phyloP scores from a whole-genome alignment of 768 basidiomycete genomes.

The Tylopilus sp. region DNA sequence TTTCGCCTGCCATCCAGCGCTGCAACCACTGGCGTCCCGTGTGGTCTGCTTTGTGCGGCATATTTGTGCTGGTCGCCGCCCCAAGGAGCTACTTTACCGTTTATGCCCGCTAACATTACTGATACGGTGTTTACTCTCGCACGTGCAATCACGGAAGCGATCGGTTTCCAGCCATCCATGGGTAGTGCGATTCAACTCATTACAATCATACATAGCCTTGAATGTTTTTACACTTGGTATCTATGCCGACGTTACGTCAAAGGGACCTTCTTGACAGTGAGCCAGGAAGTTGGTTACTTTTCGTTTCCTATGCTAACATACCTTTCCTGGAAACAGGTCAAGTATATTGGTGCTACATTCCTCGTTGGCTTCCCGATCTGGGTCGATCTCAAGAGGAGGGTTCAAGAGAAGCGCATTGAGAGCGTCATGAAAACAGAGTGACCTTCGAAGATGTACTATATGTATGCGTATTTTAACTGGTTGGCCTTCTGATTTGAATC shows the following conservation, averaged over 20 bases:
- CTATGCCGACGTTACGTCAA: constrained; percentile 31
- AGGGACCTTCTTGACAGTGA: constrained; percentile 17
- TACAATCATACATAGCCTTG: constrained; percentile 17
- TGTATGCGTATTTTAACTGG: background rate
- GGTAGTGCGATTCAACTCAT: constrained; percentile 3
- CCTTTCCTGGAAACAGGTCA: constrained; percentile 33
- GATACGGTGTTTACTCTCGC: constrained; percentile 23
- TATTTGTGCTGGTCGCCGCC: constrained; percentile 22
- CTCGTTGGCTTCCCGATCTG: constrained; percentile 55
- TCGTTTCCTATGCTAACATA: background rate
- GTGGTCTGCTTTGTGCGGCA: constrained; percentile 7
- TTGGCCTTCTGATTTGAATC: too few species aligned
- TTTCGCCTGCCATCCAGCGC: constrained; percentile 40
- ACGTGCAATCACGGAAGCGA: constrained; percentile 2
- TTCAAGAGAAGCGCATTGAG: constrained; percentile 69
- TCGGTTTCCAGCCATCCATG: constrained; percentile 20
- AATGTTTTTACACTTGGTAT: constrained; percentile 27
- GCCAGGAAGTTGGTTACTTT: background rate
- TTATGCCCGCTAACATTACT: constrained; percentile 11
- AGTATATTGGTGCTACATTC: constrained; percentile 52
- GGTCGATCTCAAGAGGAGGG: constrained; percentile 49
- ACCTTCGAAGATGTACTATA: background rate
- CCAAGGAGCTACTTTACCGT: constrained; percentile 14
- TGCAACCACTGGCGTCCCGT: constrained; percentile 13
- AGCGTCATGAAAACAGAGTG: constrained; percentile 76